Percentiles rank a stretch among this genome's conserved stretches.
These are phyloP conservation scores for Dalbergia cochinchinensis DNA, from an alignment of 306 rosid species.

Conservation along the genomic window DNA sequence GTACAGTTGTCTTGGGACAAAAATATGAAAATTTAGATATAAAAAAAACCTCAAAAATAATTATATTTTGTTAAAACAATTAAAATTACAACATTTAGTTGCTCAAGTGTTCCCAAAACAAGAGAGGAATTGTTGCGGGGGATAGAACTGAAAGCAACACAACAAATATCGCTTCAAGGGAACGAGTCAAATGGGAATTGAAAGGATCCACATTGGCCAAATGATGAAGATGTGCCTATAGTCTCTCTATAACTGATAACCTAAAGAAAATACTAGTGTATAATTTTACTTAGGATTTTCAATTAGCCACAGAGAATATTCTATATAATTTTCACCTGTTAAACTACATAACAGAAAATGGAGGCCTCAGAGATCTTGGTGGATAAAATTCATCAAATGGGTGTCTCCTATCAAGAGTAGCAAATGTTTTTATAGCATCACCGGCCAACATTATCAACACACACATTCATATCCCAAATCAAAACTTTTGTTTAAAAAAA, in stretches of 20 bases:
- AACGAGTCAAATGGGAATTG: conserved; percentile 7
- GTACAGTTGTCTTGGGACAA: too few relatives aligned
- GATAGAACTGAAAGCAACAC: neutral
- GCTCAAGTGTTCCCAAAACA: neutral
- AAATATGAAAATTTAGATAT: too few relatives aligned
- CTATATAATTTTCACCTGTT: too few relatives aligned
- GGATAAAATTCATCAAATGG: conserved; percentile 54
- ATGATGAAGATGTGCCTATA: neutral
- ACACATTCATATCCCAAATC: too few relatives aligned
- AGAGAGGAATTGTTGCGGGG: neutral
- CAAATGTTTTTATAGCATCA: conserved; percentile 57
- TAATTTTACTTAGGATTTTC: too few relatives aligned
- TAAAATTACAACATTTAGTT: neutral
- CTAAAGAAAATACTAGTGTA: neutral
- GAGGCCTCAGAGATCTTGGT: conserved; percentile 68
- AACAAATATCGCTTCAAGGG: neutral
- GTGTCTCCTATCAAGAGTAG: conserved; percentile 58
- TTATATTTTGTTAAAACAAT: too few relatives aligned
- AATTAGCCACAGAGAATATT: too few relatives aligned
- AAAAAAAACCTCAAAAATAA: too few relatives aligned
- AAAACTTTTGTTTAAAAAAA: too few relatives aligned
- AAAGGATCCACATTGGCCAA: neutral
- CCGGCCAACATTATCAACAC: neutral
- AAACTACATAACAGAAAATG: neutral
- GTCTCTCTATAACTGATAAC: neutral